Base-by-base conservation (phyloP, 495 filamentous ascomycete species). In the Apiosordaria backusii region DNA sequence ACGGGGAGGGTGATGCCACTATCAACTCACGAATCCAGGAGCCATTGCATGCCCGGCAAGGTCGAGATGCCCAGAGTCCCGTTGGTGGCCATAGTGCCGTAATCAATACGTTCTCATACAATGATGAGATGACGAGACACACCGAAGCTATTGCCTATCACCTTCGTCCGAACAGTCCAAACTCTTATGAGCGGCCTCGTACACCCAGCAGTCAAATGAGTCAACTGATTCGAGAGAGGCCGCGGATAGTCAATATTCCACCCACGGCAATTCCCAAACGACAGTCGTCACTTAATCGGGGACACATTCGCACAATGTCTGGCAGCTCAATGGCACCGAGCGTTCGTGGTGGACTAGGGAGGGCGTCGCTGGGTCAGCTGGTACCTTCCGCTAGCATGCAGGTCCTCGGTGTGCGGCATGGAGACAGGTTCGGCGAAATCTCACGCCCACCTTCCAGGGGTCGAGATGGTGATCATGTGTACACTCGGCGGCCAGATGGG, bases 221-320 rank as follows among this genome's bases (percentile, higher is more conserved):
- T 15, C 70, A 60, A 3, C 15, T 40, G 7, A 50, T 22, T 63
- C 25, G 70, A 69, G 7, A 65, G 63, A 45, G 62, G 72, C 3
- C 35, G 16, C 72, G 72, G 2, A 64, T 74, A 4, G 53, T 76
- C 53, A 67, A 76, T 29, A 73, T 76, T n/a, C 72, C 68, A 5
- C 70, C 72, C 9, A 18, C 68, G 10, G 25, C 59, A 0, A 60
- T 66, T 4, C 68, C 70, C 7, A 71, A 66, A 53, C 61, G 65
- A 16, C 65, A 50, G 22, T 67, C 65, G 10, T 74, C 72, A 10
- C 35, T 67, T 4, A 69, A 62, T 18, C 52, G 27, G 26, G 23
- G 22, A 10, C 60, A 62, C 18, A 4, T 22, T 22, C 50, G 62
- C 6, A 21, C 29, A 4, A 24, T 40, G 16, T 54, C 64, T 19